These are phyloP conservation scores for Graphium sp. DNA, from an alignment of 2,329 filamentous ascomycete genomes.

Conservation along the genomic window DNA sequence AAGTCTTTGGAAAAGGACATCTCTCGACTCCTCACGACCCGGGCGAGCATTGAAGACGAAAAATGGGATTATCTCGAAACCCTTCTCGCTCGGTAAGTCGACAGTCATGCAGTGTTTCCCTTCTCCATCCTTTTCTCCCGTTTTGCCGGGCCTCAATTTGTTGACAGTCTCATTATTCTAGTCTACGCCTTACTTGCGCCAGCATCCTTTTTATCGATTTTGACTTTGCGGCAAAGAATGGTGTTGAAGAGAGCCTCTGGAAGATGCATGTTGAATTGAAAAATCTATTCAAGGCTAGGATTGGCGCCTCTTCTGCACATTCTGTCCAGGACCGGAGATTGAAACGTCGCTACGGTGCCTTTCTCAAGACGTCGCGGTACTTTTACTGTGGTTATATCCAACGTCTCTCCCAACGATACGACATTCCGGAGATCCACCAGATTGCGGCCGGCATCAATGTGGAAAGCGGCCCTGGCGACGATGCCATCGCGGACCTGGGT, in stretches of 20 bases:
- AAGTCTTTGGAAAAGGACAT: no score
- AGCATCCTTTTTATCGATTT: slow-evolving; percentile 58
- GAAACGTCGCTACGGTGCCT: slow-evolving; percentile 65
- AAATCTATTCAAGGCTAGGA: slow-evolving; percentile 30
- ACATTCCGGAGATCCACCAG: slow-evolving; percentile 30
- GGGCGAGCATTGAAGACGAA: slow-evolving; percentile 19
- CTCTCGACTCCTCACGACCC: no score
- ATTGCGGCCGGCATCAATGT: slow-evolving; percentile 23
- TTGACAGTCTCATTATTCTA: no score
- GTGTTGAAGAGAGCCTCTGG: slow-evolving; percentile 63
- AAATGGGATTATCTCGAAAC: slow-evolving; percentile 26
- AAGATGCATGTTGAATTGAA: slow-evolving; percentile 63
- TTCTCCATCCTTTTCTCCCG: slow-evolving; percentile 2
- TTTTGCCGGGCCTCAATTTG: background rate
- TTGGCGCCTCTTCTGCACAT: slow-evolving; percentile 6
- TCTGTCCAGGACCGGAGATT: slow-evolving; percentile 54
- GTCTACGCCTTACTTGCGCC: slow-evolving; percentile 57
- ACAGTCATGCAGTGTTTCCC: no score
- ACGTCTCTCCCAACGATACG: slow-evolving; percentile 47
- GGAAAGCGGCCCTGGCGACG: slow-evolving; percentile 21
- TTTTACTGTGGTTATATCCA: slow-evolving; percentile 83
- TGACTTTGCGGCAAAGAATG: slow-evolving; percentile 41
- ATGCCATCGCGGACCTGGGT: slow-evolving; percentile 23
- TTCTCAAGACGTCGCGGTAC: slow-evolving; percentile 72
- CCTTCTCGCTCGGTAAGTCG: slow-evolving; percentile 21